Conservation (phyloP, 345 rosid genomes). For the Hibiscus syriacus region DNA sequence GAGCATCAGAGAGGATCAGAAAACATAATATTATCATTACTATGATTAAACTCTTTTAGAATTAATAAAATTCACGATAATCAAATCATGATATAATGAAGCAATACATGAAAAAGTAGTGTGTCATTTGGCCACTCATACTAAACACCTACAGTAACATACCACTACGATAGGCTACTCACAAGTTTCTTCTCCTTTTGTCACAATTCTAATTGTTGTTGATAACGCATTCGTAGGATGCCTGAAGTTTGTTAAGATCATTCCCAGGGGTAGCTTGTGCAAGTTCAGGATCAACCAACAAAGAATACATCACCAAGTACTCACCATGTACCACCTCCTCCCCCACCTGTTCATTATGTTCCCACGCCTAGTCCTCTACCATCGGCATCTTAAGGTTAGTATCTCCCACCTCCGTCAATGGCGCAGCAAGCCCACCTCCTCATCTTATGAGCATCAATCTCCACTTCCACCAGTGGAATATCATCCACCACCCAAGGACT, state of each 20-base stretch:
- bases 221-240: conserved; percentile 57
- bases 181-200: conserved; percentile 78
- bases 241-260: conserved; percentile 76
- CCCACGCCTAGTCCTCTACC: conserved; percentile 20
- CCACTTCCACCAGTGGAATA: conserved; percentile 33
- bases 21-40: background rate
- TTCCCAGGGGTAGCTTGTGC: conserved; percentile 80
- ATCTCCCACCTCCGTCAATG: conserved; percentile 17
- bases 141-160: background rate
- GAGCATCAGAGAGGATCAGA: background rate
- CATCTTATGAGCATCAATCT: conserved; percentile 1
- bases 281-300: conserved; percentile 75
- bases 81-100: background rate
- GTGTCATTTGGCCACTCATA: background rate
- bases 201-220: conserved; percentile 55
- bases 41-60: background rate
- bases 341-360: conserved; percentile 16
- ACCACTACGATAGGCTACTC: conserved; percentile 25
- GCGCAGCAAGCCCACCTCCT: conserved; percentile 3
- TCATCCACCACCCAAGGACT: conserved; percentile 18
- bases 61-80: background rate
- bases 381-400: background rate
- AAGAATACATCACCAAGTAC: background rate
- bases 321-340: conserved; percentile 19
- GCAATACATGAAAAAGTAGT: conserved; percentile 1